phyloP scores from a whole-genome alignment of 2,329 filamentous ascomycete species.

The Sclerotinia sclerotiorum region DNA sequence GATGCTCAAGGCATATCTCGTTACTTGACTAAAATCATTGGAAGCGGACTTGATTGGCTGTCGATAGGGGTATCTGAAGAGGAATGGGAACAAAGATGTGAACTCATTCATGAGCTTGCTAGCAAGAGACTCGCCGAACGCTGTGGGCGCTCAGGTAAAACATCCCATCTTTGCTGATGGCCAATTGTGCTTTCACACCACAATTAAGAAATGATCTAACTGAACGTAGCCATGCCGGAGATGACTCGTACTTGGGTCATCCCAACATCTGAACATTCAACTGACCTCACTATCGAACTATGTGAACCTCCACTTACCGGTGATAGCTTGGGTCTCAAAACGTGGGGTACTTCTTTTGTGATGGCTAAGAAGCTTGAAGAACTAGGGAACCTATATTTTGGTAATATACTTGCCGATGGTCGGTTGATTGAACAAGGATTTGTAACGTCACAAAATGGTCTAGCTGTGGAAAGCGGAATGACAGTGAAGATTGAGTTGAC shows the following conservation, averaged over 20 bases:
- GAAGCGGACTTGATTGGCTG: conserved; percentile 68
- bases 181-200: not conserved
- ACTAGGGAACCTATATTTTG: conserved; percentile 38
- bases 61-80: conserved; percentile 34
- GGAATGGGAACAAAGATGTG: conserved; percentile 51
- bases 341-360: conserved; percentile 89
- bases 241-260: conserved; percentile 62
- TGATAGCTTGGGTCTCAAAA: conserved; percentile 89
- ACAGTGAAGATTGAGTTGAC: conserved; percentile 9
- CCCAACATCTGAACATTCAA: conserved; percentile 43
- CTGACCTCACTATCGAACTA: conserved; percentile 64
- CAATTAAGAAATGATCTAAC: not conserved
- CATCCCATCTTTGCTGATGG: conserved; percentile 5
- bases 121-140: conserved; percentile 79
- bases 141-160: conserved; percentile 69
- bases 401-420: conserved; percentile 41
- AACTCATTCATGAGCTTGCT: conserved; percentile 74
- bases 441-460: not conserved
- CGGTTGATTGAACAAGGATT: not conserved
- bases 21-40: conserved; percentile 70
- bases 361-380: conserved; percentile 69
- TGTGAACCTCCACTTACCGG: conserved; percentile 85
- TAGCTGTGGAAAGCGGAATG: not conserved
- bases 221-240: conserved; percentile 56
- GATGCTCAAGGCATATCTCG: conserved; percentile 55